Evolutionary conservation across 1,284 basidiomycete genomes (phyloP).

Genomic region (Cutaneotrichosporon sp.): DNA sequence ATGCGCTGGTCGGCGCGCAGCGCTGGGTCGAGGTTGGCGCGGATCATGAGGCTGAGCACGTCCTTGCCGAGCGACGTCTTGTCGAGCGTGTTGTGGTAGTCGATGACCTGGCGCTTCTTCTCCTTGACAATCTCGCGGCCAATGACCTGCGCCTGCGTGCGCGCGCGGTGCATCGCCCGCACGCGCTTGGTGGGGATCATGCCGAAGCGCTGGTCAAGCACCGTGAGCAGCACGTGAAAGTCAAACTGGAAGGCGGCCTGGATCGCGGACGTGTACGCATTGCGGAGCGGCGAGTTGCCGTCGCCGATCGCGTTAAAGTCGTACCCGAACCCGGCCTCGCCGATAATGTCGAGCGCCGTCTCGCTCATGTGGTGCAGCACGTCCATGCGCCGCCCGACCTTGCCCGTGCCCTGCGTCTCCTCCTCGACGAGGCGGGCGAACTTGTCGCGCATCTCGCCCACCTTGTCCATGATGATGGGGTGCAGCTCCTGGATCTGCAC

Average conservation of each 20-base stretch:
- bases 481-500: conserved; percentile 34
- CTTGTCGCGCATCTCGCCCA: conserved; percentile 58
- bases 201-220: neutral
- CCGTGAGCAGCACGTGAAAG: neutral
- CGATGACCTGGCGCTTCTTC: neutral
- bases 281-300: neutral
- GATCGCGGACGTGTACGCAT: neutral
- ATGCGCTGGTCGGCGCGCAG: conserved; percentile 61
- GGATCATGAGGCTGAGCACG: conserved; percentile 59
- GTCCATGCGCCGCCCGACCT: conserved; percentile 53
- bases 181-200: neutral
- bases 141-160: neutral
- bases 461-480: conserved; percentile 66
- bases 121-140: conserved; percentile 23
- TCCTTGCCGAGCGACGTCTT: conserved; percentile 52
- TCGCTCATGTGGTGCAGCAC: conserved; percentile 63
- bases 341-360: conserved; percentile 67
- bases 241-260: neutral
- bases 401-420: conserved; percentile 53
- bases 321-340: conserved; percentile 66
- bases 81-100: conserved; percentile 38
- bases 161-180: neutral
- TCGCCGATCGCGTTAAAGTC: conserved; percentile 52
- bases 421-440: conserved; percentile 66
- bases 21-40: conserved; percentile 63